Evolutionary conservation across 73 alveolate species (phyloP).

Genomic region (Stentor roeselii): DNA sequence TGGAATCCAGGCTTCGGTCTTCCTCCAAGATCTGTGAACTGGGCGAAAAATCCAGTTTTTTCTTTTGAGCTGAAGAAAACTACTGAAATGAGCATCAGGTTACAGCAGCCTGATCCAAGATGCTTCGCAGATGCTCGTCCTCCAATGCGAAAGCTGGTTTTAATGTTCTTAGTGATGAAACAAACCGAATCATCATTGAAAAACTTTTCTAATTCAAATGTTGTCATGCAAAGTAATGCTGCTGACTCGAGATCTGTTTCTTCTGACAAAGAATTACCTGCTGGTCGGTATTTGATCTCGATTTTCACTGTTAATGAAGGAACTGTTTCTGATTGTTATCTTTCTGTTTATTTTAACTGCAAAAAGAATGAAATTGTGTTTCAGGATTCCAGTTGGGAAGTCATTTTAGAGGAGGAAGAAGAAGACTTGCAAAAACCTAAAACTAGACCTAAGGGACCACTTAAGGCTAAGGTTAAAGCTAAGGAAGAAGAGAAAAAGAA

Average conservation of each 20-base stretch:
- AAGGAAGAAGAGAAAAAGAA: neutral
- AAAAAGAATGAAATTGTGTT: neutral
- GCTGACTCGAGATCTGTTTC: slow-evolving; percentile 51
- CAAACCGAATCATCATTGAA: slow-evolving; percentile 21
- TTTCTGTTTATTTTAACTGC: neutral
- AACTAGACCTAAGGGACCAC: neutral
- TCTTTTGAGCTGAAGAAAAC: slow-evolving; percentile 35
- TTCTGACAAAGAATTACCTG: slow-evolving; percentile 23
- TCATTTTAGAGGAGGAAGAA: slow-evolving; percentile 12
- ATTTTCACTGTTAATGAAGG: slow-evolving; percentile 8
- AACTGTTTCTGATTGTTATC: neutral
- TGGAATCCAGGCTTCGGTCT: slow-evolving; percentile 65
- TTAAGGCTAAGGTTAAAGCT: neutral
- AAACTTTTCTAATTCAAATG: slow-evolving; percentile 36
- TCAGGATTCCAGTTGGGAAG: neutral
- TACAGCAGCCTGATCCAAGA: slow-evolving; percentile 57
- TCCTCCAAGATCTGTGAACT: slow-evolving; percentile 45
- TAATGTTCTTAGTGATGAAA: slow-evolving; percentile 36
- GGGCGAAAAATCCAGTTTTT: slow-evolving; percentile 53
- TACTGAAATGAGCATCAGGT: slow-evolving; percentile 27
- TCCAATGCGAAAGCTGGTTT: slow-evolving; percentile 29
- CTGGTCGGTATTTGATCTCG: neutral
- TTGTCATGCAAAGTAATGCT: slow-evolving; percentile 37
- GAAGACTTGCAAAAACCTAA: slow-evolving; percentile 5
- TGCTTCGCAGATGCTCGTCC: slow-evolving; percentile 39